Evolutionary conservation across 78 protist genomes (phyloP).

Genomic region (Dictyostelium intermedium): DNA sequence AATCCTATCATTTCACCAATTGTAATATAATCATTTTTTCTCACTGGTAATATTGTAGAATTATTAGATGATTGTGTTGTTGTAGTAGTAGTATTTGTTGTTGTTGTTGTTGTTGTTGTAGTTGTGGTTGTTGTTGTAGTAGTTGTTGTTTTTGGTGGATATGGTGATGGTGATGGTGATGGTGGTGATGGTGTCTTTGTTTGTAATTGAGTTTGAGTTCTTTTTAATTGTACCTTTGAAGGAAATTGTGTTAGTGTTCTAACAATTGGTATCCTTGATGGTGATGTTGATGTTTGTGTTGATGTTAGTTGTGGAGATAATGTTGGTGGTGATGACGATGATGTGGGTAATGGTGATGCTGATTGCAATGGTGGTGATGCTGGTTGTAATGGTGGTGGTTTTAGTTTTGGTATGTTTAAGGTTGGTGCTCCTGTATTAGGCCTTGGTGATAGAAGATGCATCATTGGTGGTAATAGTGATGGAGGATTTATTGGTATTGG

Average conservation of each 20-base stretch:
- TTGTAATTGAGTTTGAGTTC: neutral
- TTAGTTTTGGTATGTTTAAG: neutral
- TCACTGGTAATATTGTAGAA: too few relatives aligned
- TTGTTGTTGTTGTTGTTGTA: neutral
- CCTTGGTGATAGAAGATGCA: too few relatives aligned
- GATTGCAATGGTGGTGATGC: neutral
- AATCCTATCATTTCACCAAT: neutral
- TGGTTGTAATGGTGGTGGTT: neutral
- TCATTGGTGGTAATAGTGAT: neutral
- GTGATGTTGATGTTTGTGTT: neutral
- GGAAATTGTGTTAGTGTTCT: neutral
- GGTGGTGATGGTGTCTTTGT: neutral
- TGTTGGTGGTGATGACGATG: too few relatives aligned
- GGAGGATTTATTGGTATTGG: too few relatives aligned
- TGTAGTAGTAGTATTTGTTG: neutral
- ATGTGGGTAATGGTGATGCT: neutral
- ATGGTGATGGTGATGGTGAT: neutral
- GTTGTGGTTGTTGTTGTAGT: too few relatives aligned
- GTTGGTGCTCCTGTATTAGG: too few relatives aligned
- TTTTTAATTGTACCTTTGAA: neutral
- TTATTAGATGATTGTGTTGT: neutral
- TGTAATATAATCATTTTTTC: neutral
- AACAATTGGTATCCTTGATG: neutral
- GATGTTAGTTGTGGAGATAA: too few relatives aligned
- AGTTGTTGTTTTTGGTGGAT: too few relatives aligned